A percentile compares a stretch with the other conserved stretches of the same genome.
Conservation (phyloP, 768 basidiomycete species). For the Hygrophoropsis aurantiaca region DNA sequence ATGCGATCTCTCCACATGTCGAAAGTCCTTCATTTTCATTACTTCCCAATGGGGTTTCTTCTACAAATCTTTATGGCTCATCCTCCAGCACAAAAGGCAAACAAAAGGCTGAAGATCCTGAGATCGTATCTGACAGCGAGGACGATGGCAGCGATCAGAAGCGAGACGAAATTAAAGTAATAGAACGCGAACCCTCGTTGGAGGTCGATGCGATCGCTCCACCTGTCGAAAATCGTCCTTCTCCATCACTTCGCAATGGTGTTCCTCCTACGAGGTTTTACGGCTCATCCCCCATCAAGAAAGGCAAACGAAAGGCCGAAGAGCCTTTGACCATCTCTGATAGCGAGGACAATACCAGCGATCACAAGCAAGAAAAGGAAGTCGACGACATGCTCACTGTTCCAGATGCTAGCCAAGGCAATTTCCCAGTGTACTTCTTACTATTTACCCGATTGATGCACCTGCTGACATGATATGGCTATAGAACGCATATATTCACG, state of each 20-base stretch:
- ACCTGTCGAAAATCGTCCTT: no score
- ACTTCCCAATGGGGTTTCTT: slow-evolving; percentile 13
- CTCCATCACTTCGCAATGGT: slow-evolving; percentile 3
- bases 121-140: slow-evolving; percentile 18
- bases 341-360: slow-evolving; percentile 26
- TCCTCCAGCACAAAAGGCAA: slow-evolving; percentile 1
- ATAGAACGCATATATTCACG: slow-evolving; percentile 79
- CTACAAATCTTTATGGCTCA: slow-evolving; percentile 21
- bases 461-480: neutral
- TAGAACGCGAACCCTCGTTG: no score
- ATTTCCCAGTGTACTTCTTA: slow-evolving; percentile 14
- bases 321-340: slow-evolving; percentile 11
- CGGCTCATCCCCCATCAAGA: slow-evolving; percentile 1
- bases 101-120: neutral
- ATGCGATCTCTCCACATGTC: no score
- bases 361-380: slow-evolving; percentile 30
- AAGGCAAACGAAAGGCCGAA: slow-evolving; percentile 1
- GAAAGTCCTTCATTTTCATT: no score
- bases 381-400: slow-evolving; percentile 29
- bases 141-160: slow-evolving; percentile 27
- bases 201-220: no score
- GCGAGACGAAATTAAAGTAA: slow-evolving; percentile 17
- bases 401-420: slow-evolving; percentile 10
- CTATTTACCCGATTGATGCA: neutral
- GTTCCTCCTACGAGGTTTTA: slow-evolving; percentile 26